Conservation (phyloP, 805 yeast species). For the Schwanniomyces occidentalis region DNA sequence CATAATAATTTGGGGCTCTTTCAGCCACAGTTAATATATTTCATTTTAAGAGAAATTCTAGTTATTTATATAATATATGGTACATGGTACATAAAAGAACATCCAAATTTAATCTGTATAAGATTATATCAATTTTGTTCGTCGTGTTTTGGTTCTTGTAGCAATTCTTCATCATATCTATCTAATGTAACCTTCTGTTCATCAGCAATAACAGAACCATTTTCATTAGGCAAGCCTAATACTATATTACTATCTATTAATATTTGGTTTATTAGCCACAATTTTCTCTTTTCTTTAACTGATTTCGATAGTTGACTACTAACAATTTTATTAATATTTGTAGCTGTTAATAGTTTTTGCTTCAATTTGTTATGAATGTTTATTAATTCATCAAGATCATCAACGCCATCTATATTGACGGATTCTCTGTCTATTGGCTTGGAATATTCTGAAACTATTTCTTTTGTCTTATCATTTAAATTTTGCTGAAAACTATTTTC, state of each 20-base stretch:
- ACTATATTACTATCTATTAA: constrained; percentile 44
- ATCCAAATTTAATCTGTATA: too few species aligned
- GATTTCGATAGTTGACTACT: constrained; percentile 25
- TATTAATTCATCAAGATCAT: constrained; percentile 18
- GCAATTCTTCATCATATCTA: constrained; percentile 11
- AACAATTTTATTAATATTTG: constrained; percentile 38
- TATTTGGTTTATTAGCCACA: constrained; percentile 44
- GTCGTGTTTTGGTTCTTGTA: too few species aligned
- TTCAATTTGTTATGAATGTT: constrained; percentile 26
- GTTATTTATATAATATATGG: too few species aligned
- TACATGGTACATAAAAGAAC: too few species aligned
- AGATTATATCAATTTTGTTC: too few species aligned
- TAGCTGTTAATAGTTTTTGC: constrained; percentile 36
- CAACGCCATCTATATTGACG: constrained; percentile 16
- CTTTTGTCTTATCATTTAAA: constrained; percentile 4
- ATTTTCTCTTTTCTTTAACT: constrained; percentile 31
- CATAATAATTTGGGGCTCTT: too few species aligned
- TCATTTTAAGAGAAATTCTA: too few species aligned
- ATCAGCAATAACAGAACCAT: constrained; percentile 1
- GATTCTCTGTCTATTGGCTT: constrained; percentile 8
- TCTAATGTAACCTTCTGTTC: constrained; percentile 8
- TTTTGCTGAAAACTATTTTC: constrained; percentile 2
- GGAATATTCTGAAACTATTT: constrained; percentile 1
- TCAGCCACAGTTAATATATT: too few species aligned
- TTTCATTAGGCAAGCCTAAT: constrained; percentile 30